Percentiles rank a stretch among this genome's conserved stretches.
Conservation (phyloP, 2,329 filamentous ascomycete genomes). For the Podosphaera aphanis region DNA sequence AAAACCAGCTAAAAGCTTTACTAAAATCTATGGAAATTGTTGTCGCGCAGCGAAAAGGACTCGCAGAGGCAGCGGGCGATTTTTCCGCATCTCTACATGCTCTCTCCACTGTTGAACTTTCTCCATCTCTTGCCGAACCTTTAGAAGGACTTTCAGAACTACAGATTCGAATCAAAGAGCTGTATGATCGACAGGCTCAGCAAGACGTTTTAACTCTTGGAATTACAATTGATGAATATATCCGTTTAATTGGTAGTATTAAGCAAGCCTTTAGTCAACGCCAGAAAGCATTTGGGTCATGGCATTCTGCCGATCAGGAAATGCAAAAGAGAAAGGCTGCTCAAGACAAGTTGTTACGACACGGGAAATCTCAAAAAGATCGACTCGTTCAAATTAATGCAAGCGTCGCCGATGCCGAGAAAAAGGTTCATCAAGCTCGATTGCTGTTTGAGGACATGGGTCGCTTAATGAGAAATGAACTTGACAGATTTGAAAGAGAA, state of each 20-base stretch:
- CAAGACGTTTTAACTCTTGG: conserved; percentile 91
- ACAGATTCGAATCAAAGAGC: conserved; percentile 77
- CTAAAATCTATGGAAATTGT: conserved; percentile 89
- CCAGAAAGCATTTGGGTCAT: conserved; percentile 86
- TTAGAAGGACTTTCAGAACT: conserved; percentile 81
- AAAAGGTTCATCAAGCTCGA: conserved; percentile 72
- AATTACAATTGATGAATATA: conserved; percentile 96
- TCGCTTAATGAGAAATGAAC: conserved; percentile 65
- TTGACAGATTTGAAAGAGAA: conserved; percentile 85
- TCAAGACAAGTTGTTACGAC: conserved; percentile 85
- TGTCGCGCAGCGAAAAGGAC: conserved; percentile 71
- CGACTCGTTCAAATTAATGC: conserved; percentile 76
- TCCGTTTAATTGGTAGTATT: conserved; percentile 80
- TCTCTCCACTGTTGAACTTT: conserved; percentile 77
- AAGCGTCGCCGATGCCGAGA: conserved; percentile 84
- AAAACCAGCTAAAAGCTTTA: conserved; percentile 71
- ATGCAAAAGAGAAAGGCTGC: conserved; percentile 68
- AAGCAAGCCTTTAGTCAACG: conserved; percentile 83
- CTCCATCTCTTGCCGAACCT: conserved; percentile 65
- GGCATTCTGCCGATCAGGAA: conserved; percentile 78
- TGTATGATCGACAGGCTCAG: conserved; percentile 90
- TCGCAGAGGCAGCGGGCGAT: conserved; percentile 80
- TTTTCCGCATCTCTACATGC: conserved; percentile 86
- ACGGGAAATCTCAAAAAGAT: conserved; percentile 90
- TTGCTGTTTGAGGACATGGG: conserved; percentile 96